These are phyloP conservation scores for Nannizziopsis barbatae DNA, from an alignment of 2,329 filamentous ascomycete species.

Conservation along the genomic window DNA sequence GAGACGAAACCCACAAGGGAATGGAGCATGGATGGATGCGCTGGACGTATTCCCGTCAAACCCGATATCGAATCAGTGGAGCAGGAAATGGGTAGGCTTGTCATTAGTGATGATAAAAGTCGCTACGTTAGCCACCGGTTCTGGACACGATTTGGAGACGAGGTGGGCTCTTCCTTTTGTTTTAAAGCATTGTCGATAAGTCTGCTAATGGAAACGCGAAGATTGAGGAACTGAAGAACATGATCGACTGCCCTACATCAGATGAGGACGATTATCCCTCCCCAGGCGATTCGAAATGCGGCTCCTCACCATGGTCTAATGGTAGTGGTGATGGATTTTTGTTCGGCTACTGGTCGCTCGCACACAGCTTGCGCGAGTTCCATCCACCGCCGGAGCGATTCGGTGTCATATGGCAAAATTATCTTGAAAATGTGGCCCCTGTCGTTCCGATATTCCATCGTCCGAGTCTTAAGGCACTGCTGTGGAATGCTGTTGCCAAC, in stretches of 20 bases:
- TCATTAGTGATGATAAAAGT: constrained; percentile 49
- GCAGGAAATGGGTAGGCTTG: constrained; percentile 46
- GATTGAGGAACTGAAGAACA: constrained; percentile 52
- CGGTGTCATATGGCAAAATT: constrained; percentile 46
- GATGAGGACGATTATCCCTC: constrained; percentile 46
- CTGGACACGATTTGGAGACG: constrained; percentile 51
- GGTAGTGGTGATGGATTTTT: constrained; percentile 50
- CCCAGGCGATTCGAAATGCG: constrained; percentile 32
- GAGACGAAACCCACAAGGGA: neutral
- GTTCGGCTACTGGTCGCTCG: constrained; percentile 49
- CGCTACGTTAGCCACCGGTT: constrained; percentile 53
- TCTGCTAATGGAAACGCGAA: constrained; percentile 17
- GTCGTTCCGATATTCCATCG: constrained; percentile 50
- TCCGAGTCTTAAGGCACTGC: constrained; percentile 42
- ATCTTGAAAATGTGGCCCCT: constrained; percentile 51
- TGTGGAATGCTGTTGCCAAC: constrained; percentile 42
- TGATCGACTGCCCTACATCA: constrained; percentile 47
- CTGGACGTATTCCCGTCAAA: constrained; percentile 11
- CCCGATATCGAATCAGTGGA: constrained; percentile 16
- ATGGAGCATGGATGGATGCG: constrained; percentile 1
- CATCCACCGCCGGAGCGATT: constrained; percentile 45
- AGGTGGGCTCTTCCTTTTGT: constrained; percentile 32
- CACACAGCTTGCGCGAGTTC: constrained; percentile 44
- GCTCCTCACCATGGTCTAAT: constrained; percentile 28
- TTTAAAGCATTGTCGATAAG: neutral